phyloP scores from a whole-genome alignment of 805 yeast genomes.

The Saccharomycopsis sp. region DNA sequence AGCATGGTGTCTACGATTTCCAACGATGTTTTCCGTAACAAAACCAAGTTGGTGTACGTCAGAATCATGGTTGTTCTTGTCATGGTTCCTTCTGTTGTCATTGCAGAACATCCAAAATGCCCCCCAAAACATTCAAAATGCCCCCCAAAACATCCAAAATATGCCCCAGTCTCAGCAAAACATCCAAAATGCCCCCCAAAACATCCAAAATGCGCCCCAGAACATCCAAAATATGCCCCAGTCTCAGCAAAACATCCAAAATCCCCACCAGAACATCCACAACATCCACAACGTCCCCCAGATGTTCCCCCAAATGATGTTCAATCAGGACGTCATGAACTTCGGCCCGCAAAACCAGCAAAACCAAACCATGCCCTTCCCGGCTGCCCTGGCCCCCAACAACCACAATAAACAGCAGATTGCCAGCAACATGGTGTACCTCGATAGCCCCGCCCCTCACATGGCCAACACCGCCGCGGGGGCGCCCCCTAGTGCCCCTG shows the following conservation, averaged over 20 bases:
- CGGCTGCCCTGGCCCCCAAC: no score
- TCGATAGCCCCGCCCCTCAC: neutral
- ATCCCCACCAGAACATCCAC: no score
- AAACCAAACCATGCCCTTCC: neutral
- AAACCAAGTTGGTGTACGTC: constrained; percentile 55
- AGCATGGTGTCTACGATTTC: constrained; percentile 86
- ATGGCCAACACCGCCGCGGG: neutral
- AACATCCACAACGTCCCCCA: neutral
- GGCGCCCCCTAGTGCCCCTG: neutral
- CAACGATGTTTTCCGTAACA: constrained; percentile 84
- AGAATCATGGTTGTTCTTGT: constrained; percentile 65
- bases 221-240: no score
- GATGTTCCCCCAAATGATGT: no score
- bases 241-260: no score
- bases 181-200: no score
- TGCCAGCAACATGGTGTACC: neutral
- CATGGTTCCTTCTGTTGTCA: constrained; percentile 82
- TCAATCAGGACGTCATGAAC: no score
- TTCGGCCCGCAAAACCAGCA: constrained; percentile 1
- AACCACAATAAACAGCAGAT: neutral
- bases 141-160: no score
- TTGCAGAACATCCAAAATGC: no score
- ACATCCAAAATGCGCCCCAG: no score
- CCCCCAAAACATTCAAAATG: no score
- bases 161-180: no score